phyloP scores from a whole-genome alignment of 192 early-diverging fungal genomes.

The Coemansia sp. region DNA sequence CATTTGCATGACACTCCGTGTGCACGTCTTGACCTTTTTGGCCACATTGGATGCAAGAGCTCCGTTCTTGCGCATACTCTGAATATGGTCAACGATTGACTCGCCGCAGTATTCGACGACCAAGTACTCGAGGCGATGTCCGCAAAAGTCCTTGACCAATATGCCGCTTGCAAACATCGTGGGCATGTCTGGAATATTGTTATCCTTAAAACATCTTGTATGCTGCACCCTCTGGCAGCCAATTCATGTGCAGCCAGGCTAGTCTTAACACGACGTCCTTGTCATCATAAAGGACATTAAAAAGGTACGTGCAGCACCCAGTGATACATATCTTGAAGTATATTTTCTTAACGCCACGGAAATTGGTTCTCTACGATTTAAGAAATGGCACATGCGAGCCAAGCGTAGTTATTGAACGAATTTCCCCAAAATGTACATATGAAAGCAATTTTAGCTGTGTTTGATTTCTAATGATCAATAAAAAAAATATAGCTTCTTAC shows the following conservation, averaged over 20 bases:
- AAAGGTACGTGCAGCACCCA: conserved; percentile 3
- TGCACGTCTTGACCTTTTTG: background rate
- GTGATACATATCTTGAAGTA: background rate
- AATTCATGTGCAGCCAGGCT: conserved; percentile 3
- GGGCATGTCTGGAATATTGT: background rate
- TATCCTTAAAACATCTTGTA: background rate
- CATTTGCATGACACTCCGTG: background rate
- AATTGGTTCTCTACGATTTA: background rate
- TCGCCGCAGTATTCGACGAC: conserved; percentile 23
- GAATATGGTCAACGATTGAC: background rate
- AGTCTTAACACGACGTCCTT: conserved; percentile 4
- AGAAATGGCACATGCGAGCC: background rate
- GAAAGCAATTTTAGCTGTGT: too few species aligned
- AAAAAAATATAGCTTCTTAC: too few species aligned
- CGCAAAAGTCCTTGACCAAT: conserved; percentile 9
- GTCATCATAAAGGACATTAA: background rate
- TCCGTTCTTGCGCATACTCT: background rate
- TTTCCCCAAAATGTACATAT: too few species aligned
- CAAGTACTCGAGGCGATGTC: conserved; percentile 23
- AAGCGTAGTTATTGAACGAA: background rate
- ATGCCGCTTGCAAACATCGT: background rate
- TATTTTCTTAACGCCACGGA: background rate
- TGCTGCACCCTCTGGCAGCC: conserved; percentile 24
- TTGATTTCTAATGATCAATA: too few species aligned
- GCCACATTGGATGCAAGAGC: background rate